Evolutionary conservation across 2,329 filamentous ascomycete genomes (phyloP).

Genomic region (Alternaria sp.): DNA sequence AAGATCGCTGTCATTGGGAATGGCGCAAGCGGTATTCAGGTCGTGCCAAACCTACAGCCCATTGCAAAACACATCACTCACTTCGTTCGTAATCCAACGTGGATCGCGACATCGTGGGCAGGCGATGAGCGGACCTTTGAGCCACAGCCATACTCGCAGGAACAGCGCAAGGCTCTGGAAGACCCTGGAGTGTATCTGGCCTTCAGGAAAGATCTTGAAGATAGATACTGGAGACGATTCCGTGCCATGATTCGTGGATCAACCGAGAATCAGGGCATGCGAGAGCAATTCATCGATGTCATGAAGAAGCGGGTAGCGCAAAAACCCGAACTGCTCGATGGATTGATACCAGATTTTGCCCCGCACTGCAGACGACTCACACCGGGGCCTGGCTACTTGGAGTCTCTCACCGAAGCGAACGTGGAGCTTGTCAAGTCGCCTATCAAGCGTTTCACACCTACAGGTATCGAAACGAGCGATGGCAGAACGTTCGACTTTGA

Average conservation of each 20-base stretch:
- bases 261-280: constrained; percentile 40
- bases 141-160: constrained; percentile 54
- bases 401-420: constrained; percentile 51
- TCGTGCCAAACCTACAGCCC: constrained; percentile 65
- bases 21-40: constrained; percentile 68
- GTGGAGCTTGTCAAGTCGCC: constrained; percentile 50
- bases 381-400: constrained; percentile 47
- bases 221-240: constrained; percentile 66
- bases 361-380: constrained; percentile 44
- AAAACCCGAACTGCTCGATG: constrained; percentile 51
- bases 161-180: constrained; percentile 63
- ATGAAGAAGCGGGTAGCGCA: constrained; percentile 49
- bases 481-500: constrained; percentile 49
- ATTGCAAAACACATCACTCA: constrained; percentile 57
- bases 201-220: constrained; percentile 52
- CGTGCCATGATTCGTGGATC: constrained; percentile 48
- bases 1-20: constrained; percentile 68
- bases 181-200: constrained; percentile 66
- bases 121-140: constrained; percentile 51
- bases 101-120: constrained; percentile 62
- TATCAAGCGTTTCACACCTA: constrained; percentile 48
- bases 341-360: constrained; percentile 50
- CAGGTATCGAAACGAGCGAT: constrained; percentile 49
- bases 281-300: constrained; percentile 38
- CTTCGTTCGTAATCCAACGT: constrained; percentile 67